phyloP scores from a whole-genome alignment of 768 basidiomycete species.

The Pholiota microspora region DNA sequence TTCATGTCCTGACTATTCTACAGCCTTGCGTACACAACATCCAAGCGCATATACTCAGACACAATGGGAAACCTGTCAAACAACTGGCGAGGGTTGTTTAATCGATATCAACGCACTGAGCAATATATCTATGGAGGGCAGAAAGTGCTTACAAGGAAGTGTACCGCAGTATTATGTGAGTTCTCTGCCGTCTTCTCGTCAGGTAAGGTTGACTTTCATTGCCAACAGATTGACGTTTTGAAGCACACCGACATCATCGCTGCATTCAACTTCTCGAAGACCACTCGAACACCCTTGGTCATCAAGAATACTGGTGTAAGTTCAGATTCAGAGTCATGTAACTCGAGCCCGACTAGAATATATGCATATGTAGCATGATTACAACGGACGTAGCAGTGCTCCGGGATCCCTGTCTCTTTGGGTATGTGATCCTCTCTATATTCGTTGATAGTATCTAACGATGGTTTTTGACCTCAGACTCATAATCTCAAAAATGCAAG shows the following conservation, averaged over 20 bases:
- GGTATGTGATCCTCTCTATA: conserved; percentile 26
- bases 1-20: too few species aligned
- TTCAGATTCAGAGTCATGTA: conserved; percentile 1
- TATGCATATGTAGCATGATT: conserved; percentile 37
- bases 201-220: background rate
- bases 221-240: conserved; percentile 32
- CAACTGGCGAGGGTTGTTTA: conserved; percentile 39
- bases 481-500: conserved; percentile 36
- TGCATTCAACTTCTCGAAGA: conserved; percentile 40
- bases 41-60: conserved; percentile 24
- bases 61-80: conserved; percentile 60
- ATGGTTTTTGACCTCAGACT: conserved; percentile 23
- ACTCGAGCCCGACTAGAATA: background rate
- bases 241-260: conserved; percentile 35
- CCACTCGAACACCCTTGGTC: conserved; percentile 36
- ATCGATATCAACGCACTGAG: conserved; percentile 35
- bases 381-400: conserved; percentile 46
- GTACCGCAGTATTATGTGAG: conserved; percentile 21
- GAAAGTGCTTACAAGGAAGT: conserved; percentile 30
- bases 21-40: conserved; percentile 14
- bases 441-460: background rate
- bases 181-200: conserved; percentile 31
- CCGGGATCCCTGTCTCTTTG: conserved; percentile 42
- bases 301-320: conserved; percentile 52
- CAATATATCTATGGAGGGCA: conserved; percentile 19